Conservation (phyloP, 2,329 filamentous ascomycete species). For the Trichoderma guizhouense region DNA sequence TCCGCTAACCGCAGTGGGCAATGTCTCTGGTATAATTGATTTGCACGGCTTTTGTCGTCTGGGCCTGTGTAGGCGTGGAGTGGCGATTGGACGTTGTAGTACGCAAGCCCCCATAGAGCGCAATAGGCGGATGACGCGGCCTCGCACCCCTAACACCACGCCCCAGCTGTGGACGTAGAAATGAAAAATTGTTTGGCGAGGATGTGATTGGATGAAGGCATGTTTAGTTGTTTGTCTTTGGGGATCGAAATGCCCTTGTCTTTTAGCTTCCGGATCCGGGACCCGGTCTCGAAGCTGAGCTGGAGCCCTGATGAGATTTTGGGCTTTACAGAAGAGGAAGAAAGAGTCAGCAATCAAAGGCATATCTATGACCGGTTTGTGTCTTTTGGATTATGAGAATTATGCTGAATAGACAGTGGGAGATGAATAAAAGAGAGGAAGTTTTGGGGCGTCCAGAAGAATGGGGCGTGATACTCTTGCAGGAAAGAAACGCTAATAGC, state of each 20-base stretch:
- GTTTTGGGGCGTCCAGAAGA: background rate
- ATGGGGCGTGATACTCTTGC: background rate
- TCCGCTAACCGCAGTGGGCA: background rate
- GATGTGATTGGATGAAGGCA: slow-evolving; percentile 8
- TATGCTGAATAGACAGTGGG: background rate
- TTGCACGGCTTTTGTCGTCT: background rate
- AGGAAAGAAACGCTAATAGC: background rate
- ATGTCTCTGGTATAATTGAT: background rate
- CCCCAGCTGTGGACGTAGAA: slow-evolving; percentile 16
- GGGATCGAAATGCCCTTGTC: background rate
- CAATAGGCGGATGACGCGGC: slow-evolving; percentile 19
- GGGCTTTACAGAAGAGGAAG: background rate
- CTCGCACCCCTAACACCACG: slow-evolving; percentile 13
- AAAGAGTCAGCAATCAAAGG: background rate
- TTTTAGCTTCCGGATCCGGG: background rate
- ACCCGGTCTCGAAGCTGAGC: background rate
- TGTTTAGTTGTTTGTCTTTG: background rate
- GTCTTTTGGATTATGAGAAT: background rate
- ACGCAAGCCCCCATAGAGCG: slow-evolving; percentile 14
- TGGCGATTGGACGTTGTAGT: slow-evolving; percentile 13
- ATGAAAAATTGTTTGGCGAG: background rate
- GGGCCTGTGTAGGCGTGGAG: background rate
- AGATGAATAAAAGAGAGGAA: background rate
- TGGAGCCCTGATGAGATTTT: background rate
- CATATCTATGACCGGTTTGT: background rate